Percentiles rank a stretch among this genome's conserved stretches.
phyloP scores from a whole-genome alignment of 2,329 filamentous ascomycete species.

The Botrytis tulipae region DNA sequence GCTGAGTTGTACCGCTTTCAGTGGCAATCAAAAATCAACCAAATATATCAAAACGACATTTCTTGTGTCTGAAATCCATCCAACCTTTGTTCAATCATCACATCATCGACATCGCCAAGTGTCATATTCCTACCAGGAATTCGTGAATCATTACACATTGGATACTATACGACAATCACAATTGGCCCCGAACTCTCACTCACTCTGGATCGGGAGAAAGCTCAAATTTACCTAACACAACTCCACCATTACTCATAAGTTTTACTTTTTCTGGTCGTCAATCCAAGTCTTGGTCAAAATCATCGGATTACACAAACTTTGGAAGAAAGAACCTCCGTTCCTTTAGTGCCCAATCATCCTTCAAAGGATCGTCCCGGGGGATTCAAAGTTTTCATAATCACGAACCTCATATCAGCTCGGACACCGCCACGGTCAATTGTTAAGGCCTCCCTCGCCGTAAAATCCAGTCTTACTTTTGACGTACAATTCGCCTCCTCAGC shows the following conservation, averaged over 20 bases:
- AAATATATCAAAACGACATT: conserved; percentile 4
- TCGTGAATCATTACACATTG: conserved; percentile 16
- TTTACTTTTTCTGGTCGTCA: background rate
- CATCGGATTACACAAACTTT: background rate
- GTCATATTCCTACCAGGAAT: background rate
- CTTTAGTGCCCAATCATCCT: conserved; percentile 17
- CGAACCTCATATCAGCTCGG: conserved; percentile 3
- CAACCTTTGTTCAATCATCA: conserved; percentile 1
- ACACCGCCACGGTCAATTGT: conserved; percentile 13
- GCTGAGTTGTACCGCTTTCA: background rate
- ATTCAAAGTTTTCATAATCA: background rate
- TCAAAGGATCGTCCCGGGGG: conserved; percentile 9
- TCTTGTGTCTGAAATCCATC: conserved; percentile 15
- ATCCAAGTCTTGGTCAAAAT: background rate
- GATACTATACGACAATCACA: conserved; percentile 2
- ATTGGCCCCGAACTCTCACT: conserved; percentile 3
- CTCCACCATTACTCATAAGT: background rate
- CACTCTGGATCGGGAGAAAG: conserved; percentile 1
- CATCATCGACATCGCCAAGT: conserved; percentile 12
- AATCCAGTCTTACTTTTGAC: conserved; percentile 8
- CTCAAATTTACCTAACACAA: background rate
- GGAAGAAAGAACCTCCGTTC: background rate
- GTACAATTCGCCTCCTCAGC: conserved; percentile 15
- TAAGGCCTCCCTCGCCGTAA: conserved; percentile 11
- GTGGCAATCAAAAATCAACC: background rate